These are phyloP conservation scores for Skeletonema costatum DNA, from an alignment of 108 stramenopile genomes.

Conservation along the genomic window DNA sequence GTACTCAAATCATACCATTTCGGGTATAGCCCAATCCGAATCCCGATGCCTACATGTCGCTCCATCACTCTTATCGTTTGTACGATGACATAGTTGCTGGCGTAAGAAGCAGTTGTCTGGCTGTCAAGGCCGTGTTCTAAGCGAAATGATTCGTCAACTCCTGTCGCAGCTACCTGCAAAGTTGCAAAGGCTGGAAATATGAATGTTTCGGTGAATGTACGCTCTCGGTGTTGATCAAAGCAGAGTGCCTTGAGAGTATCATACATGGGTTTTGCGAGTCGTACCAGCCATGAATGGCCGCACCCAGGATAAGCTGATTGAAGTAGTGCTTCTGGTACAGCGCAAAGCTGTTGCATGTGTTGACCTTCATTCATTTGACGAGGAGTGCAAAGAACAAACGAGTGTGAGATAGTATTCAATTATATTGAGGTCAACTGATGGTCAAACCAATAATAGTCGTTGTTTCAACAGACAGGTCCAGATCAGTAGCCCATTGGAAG, in stretches of 20 bases:
- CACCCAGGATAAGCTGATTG: slow-evolving; percentile 26
- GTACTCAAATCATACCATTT: slow-evolving; percentile 61
- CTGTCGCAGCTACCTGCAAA: slow-evolving; percentile 63
- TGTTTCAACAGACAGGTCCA: slow-evolving; percentile 34
- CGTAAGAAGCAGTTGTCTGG: slow-evolving; percentile 49
- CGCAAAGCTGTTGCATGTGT: slow-evolving; percentile 62
- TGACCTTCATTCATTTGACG: slow-evolving; percentile 8
- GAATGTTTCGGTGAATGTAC: slow-evolving; percentile 69
- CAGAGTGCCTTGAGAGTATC: slow-evolving; percentile 73
- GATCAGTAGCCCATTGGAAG: slow-evolving; percentile 13
- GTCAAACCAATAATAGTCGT: not conserved
- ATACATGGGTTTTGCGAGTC: slow-evolving; percentile 78
- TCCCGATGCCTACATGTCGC: slow-evolving; percentile 58
- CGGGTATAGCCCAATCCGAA: slow-evolving; percentile 66
- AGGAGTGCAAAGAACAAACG: not conserved
- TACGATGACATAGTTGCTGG: slow-evolving; percentile 65
- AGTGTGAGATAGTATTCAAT: not conserved
- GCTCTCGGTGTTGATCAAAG: slow-evolving; percentile 76
- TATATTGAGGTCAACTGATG: not conserved
- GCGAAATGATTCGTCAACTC: slow-evolving; percentile 56
- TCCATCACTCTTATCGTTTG: slow-evolving; percentile 68
- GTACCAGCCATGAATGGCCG: slow-evolving; percentile 51
- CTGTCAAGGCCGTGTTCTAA: slow-evolving; percentile 36
- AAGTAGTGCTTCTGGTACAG: slow-evolving; percentile 45
- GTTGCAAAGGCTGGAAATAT: slow-evolving; percentile 69